Base-by-base conservation (phyloP, 2,329 filamentous ascomycete species). In the Colletotrichum chlorophyti region DNA sequence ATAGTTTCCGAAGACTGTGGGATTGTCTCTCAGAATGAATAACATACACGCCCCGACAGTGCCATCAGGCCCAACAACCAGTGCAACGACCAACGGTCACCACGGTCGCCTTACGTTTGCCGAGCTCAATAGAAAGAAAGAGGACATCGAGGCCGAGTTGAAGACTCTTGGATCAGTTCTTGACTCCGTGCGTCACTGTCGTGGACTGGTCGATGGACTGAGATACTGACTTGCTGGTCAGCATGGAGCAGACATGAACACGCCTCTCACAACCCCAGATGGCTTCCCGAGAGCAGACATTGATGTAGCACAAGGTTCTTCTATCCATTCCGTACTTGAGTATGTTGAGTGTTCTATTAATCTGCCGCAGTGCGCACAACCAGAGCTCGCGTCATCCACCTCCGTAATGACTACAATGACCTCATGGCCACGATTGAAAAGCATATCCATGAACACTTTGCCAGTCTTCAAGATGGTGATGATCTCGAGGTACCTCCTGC, bases 161-260 rank as follows among this genome's bases (percentile, higher is more conserved):
- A 91, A 88, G 66, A 91, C 93, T 12, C 81, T 98, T 8, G 88
- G 93, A 60, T 83, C 88, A 50, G 91, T 98, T 12, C 83, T 99
- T n/a, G 91, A 93, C 64, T 95, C 93, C 64, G 93, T 97, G 77
- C 68, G 84, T 72, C 14, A 15, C 38, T 27, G 23, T 38, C 11
- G 21, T 11, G 40, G 17, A 26, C 31, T 31, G 23, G 17, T 23
- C 15, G 12, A n/a, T 31, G 12, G 32, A 35, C 29, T 34, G n/a
- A 32, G 17, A n/a, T 15, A 26, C 57, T 66, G 42, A 47, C 29
- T 32, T 37, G 24, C 27, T 11, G n/a, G 10, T 26, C 67, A 97
- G 93, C 94, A 98, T 79, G 88, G 90, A 40, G 94, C 97, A 50
- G 88, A 90, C 68, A 99, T 99, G 95, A 88, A 89, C 67, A 97